These are phyloP conservation scores for Panicum virgatum DNA, from an alignment of 202 grass and related monocot species.

Conservation along the genomic window DNA sequence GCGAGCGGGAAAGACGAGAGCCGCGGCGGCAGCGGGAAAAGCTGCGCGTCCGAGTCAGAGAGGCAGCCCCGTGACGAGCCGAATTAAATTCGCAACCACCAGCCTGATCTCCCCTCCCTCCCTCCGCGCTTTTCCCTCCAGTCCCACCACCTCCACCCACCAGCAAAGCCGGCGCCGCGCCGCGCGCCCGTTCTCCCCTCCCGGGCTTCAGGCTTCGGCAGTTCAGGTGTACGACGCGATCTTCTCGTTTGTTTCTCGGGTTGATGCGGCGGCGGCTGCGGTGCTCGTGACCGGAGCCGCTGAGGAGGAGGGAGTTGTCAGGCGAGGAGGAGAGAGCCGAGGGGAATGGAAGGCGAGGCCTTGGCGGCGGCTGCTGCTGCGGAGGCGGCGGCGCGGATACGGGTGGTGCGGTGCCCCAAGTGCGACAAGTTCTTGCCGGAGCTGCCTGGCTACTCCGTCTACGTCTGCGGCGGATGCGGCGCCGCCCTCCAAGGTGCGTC, in stretches of 20 bases:
- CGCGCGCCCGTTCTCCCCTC: constrained; percentile 34
- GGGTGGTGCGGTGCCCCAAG: constrained; percentile 87
- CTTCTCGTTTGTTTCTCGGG: neutral
- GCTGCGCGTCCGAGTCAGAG: constrained; percentile 30
- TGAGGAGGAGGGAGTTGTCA: neutral
- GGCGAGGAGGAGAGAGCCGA: neutral
- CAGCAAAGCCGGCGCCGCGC: neutral
- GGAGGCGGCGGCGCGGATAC: constrained; percentile 57
- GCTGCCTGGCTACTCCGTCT: constrained; percentile 80
- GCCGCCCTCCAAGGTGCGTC: constrained; percentile 73
- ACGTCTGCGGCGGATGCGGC: constrained; percentile 89
- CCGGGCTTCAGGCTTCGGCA: neutral
- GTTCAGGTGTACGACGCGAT: neutral
- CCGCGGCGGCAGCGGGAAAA: neutral
- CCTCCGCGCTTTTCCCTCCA: neutral
- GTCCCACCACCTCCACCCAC: constrained; percentile 8
- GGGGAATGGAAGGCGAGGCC: constrained; percentile 44
- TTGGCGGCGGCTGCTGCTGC: too few species aligned
- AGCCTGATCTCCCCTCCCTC: neutral
- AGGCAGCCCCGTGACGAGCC: constrained; percentile 23
- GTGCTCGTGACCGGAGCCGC: neutral
- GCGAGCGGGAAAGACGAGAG: neutral
- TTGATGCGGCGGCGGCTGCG: constrained; percentile 18
- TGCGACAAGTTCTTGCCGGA: constrained; percentile 98
- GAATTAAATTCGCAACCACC: constrained; percentile 45